Base-by-base conservation (phyloP, 441 rosid genomes). In the Oxalis stricta region DNA sequence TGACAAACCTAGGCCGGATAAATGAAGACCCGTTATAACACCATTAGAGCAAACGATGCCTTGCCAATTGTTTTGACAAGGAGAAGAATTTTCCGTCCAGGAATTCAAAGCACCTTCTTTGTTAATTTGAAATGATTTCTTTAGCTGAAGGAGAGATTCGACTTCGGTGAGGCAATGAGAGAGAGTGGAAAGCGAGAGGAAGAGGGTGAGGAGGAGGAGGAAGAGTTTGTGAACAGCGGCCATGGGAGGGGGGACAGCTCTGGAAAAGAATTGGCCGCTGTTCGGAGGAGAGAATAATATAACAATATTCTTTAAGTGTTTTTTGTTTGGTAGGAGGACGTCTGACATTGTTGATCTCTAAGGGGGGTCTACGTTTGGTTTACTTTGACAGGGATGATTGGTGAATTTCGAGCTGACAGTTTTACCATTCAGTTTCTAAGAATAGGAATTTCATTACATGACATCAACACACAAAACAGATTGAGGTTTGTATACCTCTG, bases 41-140 rank as follows among this genome's bases (percentile, higher is more conserved):
- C 76, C 76, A 9, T 52, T 58, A n/a, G 49, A 48, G 43, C 97
- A 87, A 33, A 69, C 44, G 18, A 77, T 70, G 3, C 92, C 92
- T 14, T 36, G 39, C 96, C 96, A 87, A 32, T 46, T 51, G 2
- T 60, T 41, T 15, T 32, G 50, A 41, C 96, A 87, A 48, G 84
- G 79, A 52, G 60, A 59, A 3, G 82, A 47, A 16, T 64, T 59
- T 1, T 65, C 33, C 34, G 34, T 56, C 97, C 97, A 83, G 20
- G 72, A 57, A 35, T 63, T 55, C 33, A 87, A 57, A n/a, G 52
- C 68, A 22, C 58, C 65, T 14, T 47, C 43, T 5, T 55, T 13
- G 10, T 29, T 38, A 3, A n/a, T n/a, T n/a, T n/a, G n/a, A n/a
- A 76, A 40, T 20, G 82, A 80, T 17, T 34, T 19, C 48, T 80